Percentiles rank a stretch among this genome's conserved stretches.
These are phyloP conservation scores for Nemania sp. DNA, from an alignment of 2,329 filamentous ascomycete species.

Conservation along the genomic window DNA sequence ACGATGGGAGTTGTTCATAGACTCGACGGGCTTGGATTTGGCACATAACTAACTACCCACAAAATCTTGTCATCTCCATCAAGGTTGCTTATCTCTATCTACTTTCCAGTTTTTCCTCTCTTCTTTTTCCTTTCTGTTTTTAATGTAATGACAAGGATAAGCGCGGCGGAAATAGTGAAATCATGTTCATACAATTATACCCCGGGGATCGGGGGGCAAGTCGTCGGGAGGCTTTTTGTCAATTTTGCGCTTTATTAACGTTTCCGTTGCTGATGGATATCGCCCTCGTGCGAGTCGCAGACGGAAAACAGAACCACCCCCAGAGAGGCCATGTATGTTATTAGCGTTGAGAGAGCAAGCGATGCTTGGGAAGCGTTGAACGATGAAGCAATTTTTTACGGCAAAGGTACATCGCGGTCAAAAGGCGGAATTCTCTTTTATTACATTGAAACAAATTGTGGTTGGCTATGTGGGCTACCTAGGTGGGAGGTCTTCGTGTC, in stretches of 20 bases:
- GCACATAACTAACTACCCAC: conserved; percentile 15
- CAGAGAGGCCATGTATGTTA: conserved; percentile 25
- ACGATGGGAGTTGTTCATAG: conserved; percentile 21
- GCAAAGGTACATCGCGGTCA: conserved; percentile 12
- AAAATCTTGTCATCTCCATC: conserved; percentile 11
- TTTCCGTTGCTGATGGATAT: conserved; percentile 15
- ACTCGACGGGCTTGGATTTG: conserved; percentile 7
- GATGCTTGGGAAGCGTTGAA: conserved; percentile 10
- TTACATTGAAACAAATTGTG: conserved; percentile 9
- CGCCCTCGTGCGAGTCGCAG: background rate
- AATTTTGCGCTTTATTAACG: conserved; percentile 22
- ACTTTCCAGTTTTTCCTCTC: background rate
- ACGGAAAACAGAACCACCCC: conserved; percentile 20
- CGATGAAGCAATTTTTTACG: conserved; percentile 4
- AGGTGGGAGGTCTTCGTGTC: conserved; percentile 1
- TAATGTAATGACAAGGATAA: conserved; percentile 37
- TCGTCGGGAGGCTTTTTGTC: conserved; percentile 18
- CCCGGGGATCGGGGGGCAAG: conserved; percentile 28
- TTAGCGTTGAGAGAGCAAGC: conserved; percentile 21
- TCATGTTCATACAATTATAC: conserved; percentile 33
- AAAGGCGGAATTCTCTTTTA: conserved; percentile 13
- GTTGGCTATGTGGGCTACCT: conserved; percentile 1
- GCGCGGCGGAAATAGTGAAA: conserved; percentile 29
- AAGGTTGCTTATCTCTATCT: background rate
- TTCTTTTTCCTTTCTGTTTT: conserved; percentile 18